Conservation (phyloP, 305 asterid genomes). For the Andrographis paniculata region DNA sequence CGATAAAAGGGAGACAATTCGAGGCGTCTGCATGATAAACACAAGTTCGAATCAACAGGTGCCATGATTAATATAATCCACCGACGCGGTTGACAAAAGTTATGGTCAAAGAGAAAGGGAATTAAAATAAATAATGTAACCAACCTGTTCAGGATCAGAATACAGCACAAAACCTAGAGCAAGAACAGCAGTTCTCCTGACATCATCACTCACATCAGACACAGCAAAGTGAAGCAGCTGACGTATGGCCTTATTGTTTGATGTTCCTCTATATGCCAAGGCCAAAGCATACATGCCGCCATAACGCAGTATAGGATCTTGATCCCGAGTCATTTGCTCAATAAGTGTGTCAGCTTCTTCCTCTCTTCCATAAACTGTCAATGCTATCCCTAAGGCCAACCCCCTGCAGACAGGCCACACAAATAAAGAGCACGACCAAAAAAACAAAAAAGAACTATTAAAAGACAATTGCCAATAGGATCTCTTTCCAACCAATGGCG, state of each 20-base stretch:
- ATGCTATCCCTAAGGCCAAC: slow-evolving; percentile 85
- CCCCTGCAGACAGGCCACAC: slow-evolving; percentile 45
- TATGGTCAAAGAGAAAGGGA: slow-evolving; percentile 4
- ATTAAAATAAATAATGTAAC: slow-evolving; percentile 12
- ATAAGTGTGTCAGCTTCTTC: slow-evolving; percentile 88
- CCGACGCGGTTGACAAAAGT: neutral
- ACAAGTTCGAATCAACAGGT: slow-evolving; percentile 1
- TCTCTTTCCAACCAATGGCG: slow-evolving; percentile 4
- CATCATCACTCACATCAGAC: slow-evolving; percentile 96
- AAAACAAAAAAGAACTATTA: slow-evolving; percentile 5
- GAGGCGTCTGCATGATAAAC: slow-evolving; percentile 64
- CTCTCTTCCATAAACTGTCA: slow-evolving; percentile 90
- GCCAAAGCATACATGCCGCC: slow-evolving; percentile 99
- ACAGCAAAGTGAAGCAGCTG: slow-evolving; percentile 95
- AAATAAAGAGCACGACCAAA: slow-evolving; percentile 17
- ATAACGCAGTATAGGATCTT: slow-evolving; percentile 90
- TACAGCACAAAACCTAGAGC: slow-evolving; percentile 89
- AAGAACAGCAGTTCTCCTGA: slow-evolving; percentile 92
- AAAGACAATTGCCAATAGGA: neutral
- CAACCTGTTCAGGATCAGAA: slow-evolving; percentile 95
- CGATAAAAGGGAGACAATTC: slow-evolving; percentile 80
- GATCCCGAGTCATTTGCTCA: slow-evolving; percentile 95
- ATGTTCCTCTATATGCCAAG: slow-evolving; percentile 91
- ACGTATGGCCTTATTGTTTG: slow-evolving; percentile 91
- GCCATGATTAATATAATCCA: slow-evolving; percentile 3